Evolutionary conservation across 2,329 filamentous ascomycete species (phyloP).

Genomic region (Sporothrix brunneoviolacea): DNA sequence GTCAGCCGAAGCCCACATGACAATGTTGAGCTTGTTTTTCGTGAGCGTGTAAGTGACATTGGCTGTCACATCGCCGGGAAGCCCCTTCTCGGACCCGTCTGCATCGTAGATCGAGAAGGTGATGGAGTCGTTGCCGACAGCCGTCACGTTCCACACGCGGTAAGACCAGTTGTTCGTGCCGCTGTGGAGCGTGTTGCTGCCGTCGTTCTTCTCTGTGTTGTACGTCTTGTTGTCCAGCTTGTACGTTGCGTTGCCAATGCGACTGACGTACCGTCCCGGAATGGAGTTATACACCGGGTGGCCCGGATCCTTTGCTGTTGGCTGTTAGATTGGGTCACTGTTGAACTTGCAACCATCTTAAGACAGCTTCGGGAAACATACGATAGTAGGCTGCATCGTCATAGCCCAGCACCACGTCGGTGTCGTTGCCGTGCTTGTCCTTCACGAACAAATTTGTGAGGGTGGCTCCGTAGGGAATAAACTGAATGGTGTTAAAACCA

Average conservation of each 20-base stretch:
- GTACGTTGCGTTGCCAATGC: slow-evolving; percentile 54
- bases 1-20: slow-evolving; percentile 51
- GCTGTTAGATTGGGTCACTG: no score
- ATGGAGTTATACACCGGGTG: slow-evolving; percentile 58
- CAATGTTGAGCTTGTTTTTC: slow-evolving; percentile 51
- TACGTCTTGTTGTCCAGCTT: slow-evolving; percentile 47
- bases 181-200: slow-evolving; percentile 49
- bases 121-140: slow-evolving; percentile 48
- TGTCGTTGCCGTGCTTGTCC: slow-evolving; percentile 53
- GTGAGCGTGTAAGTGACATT: slow-evolving; percentile 57
- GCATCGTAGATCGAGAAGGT: slow-evolving; percentile 59
- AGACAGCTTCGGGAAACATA: no score
- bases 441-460: slow-evolving; percentile 58
- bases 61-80: slow-evolving; percentile 54
- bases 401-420: slow-evolving; percentile 58
- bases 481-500: slow-evolving; percentile 22
- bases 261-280: slow-evolving; percentile 57
- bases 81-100: slow-evolving; percentile 50
- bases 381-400: slow-evolving; percentile 54
- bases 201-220: slow-evolving; percentile 48
- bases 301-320: slow-evolving; percentile 37
- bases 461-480: slow-evolving; percentile 55
- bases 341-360: no score
- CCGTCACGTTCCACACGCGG: slow-evolving; percentile 55
- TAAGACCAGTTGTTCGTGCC: slow-evolving; percentile 57